phyloP scores from a whole-genome alignment of 805 yeast species.

The Nakazawaea laoshanensis region DNA sequence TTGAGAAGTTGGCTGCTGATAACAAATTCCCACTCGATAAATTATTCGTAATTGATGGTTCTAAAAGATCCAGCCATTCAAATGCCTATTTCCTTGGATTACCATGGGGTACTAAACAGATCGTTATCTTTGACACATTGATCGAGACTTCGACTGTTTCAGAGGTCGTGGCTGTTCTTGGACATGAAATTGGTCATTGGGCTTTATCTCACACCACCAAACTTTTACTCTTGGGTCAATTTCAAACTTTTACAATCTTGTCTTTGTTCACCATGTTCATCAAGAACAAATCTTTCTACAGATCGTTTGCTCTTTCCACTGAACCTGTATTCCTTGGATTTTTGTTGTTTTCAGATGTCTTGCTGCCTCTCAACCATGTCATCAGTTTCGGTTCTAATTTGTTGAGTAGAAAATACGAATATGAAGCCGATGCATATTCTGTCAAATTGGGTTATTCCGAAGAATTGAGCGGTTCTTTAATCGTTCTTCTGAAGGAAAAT shows the following conservation, averaged over 20 bases:
- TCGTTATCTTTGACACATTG: conserved; percentile 88
- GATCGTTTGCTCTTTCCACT: conserved; percentile 68
- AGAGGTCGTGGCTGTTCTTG: conserved; percentile 89
- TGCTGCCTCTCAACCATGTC: conserved; percentile 68
- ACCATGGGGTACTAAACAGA: conserved; percentile 90
- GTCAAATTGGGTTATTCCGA: conserved; percentile 61
- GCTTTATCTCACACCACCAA: conserved; percentile 79
- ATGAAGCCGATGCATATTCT: conserved; percentile 88
- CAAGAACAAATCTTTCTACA: conserved; percentile 68
- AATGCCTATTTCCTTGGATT: conserved; percentile 95
- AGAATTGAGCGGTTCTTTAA: conserved; percentile 63
- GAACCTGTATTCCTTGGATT: conserved; percentile 80
- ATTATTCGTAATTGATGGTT: conserved; percentile 90
- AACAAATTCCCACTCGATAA: conserved; percentile 83
- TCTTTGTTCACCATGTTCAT: conserved; percentile 73
- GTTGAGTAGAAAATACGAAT: conserved; percentile 81
- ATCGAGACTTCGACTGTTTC: conserved; percentile 66
- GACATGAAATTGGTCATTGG: conserved; percentile 99
- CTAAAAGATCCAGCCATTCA: conserved; percentile 91
- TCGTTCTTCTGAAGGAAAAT: conserved; percentile 71
- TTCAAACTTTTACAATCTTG: conserved; percentile 57
- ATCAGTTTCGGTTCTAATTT: conserved; percentile 60
- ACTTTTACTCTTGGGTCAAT: conserved; percentile 57
- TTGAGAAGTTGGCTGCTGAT: conserved; percentile 67
- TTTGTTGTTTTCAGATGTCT: conserved; percentile 66